Evolutionary conservation across 176 grass and related monocot genomes (phyloP).

Genomic region (Zoysia pacifica): DNA sequence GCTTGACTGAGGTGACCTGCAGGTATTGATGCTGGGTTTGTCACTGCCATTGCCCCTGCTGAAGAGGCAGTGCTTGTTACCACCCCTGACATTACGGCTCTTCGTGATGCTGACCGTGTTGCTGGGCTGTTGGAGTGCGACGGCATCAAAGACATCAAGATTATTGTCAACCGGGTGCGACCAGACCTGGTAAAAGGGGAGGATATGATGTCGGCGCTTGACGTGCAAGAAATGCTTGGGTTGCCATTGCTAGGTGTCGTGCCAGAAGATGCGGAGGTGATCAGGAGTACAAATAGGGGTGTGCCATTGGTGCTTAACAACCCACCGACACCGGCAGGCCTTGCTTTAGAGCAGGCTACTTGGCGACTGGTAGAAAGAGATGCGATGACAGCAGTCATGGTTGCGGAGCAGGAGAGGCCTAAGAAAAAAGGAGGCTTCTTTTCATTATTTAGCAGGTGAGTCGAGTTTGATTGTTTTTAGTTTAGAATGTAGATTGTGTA

Average conservation of each 20-base stretch:
- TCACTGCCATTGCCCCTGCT: conserved; percentile 89
- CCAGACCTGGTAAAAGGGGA: conserved; percentile 79
- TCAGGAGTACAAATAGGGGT: conserved; percentile 81
- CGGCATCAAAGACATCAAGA: conserved; percentile 93
- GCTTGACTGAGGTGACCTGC: background rate
- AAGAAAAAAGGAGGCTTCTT: conserved; percentile 73
- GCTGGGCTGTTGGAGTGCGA: conserved; percentile 75
- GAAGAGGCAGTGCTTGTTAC: conserved; percentile 86
- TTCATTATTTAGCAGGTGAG: conserved; percentile 66
- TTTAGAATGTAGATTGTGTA: conserved; percentile 23
- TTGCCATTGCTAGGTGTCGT: conserved; percentile 80
- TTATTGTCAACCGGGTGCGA: conserved; percentile 83
- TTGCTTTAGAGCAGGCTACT: conserved; percentile 82
- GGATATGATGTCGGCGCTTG: conserved; percentile 96
- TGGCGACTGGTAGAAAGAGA: conserved; percentile 92
- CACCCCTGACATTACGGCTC: conserved; percentile 82
- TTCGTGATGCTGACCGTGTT: conserved; percentile 86
- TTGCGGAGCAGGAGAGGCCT: conserved; percentile 73
- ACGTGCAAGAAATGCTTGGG: conserved; percentile 94
- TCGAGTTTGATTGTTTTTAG: background rate
- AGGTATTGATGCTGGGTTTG: conserved; percentile 83
- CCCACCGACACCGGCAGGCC: conserved; percentile 64
- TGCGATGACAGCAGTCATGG: conserved; percentile 79
- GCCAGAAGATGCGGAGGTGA: conserved; percentile 82
- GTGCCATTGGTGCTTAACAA: conserved; percentile 76